A percentile compares a stretch with the other conserved stretches of the same genome.
phyloP scores from a whole-genome alignment of 202 grass and related monocot species.

The Setaria italica region DNA sequence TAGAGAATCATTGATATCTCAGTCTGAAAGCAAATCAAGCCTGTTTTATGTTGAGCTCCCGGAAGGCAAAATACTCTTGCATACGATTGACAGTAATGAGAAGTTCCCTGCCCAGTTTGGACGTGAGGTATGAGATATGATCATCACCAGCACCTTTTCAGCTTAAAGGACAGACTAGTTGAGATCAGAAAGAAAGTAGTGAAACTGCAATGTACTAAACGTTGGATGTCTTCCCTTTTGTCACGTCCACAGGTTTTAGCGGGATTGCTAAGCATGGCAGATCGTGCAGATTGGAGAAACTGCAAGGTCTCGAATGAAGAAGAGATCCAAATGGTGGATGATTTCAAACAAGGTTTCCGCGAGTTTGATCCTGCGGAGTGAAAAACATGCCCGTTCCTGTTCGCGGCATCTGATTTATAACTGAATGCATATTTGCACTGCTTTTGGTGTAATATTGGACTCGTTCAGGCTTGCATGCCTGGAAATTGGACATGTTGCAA shows the following conservation, averaged over 20 bases:
- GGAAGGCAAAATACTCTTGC: conserved; percentile 67
- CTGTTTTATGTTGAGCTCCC: conserved; percentile 94
- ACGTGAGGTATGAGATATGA: conserved; percentile 67
- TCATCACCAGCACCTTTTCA: conserved; percentile 30
- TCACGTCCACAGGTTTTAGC: conserved; percentile 69
- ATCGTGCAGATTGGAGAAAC: conserved; percentile 86
- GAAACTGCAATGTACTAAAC: background rate
- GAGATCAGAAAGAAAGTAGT: background rate
- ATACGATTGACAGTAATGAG: conserved; percentile 62
- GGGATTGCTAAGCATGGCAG: conserved; percentile 70
- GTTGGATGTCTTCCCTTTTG: background rate
- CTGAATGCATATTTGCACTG: background rate
- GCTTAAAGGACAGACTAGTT: conserved; percentile 11
- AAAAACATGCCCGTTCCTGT: background rate
- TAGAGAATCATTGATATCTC: conserved; percentile 73
- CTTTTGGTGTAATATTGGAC: too few species aligned
- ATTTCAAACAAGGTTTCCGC: conserved; percentile 72
- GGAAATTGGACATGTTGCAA: too few species aligned
- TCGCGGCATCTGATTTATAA: background rate
- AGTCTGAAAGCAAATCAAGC: conserved; percentile 66
- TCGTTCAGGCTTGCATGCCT: too few species aligned
- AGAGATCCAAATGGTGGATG: conserved; percentile 71
- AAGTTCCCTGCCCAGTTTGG: conserved; percentile 96
- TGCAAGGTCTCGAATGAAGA: conserved; percentile 87
- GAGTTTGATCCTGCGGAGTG: conserved; percentile 69